A percentile compares a stretch with the other conserved stretches of the same genome.
Conservation (phyloP, 192 early-diverging fungal species). For the Backusella parvicylindrica region DNA sequence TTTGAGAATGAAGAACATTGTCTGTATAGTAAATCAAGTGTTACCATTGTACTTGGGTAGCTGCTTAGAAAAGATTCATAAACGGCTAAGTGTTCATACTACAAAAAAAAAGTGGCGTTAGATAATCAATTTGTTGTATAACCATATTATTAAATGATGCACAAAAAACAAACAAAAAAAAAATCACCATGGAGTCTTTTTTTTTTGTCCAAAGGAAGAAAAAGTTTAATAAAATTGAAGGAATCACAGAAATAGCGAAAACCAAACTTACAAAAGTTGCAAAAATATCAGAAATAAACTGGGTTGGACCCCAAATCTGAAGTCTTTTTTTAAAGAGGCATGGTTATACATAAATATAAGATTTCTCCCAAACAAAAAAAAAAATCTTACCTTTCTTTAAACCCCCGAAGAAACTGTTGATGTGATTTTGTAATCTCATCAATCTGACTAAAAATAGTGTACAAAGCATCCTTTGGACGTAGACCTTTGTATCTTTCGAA, state of each 20-base stretch:
- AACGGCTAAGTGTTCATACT: background rate
- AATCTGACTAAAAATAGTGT: background rate
- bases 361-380: too few relatives aligned
- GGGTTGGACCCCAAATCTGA: conserved; percentile 7
- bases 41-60: background rate
- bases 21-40: conserved; percentile 8
- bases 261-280: background rate
- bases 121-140: background rate
- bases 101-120: background rate
- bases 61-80: conserved; percentile 4
- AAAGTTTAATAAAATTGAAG: background rate
- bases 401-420: background rate
- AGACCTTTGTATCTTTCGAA: background rate
- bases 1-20: conserved; percentile 1
- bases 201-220: background rate
- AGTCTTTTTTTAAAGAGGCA: background rate
- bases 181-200: background rate
- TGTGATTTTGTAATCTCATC: background rate
- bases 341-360: background rate
- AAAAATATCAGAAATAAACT: conserved; percentile 8
- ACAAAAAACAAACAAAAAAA: background rate
- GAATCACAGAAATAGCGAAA: background rate
- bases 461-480: background rate
- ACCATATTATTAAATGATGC: background rate
- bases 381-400: conserved; percentile 9